These are phyloP conservation scores for Ulvella scutata DNA, from an alignment of 139 green algal species.

Conservation along the genomic window DNA sequence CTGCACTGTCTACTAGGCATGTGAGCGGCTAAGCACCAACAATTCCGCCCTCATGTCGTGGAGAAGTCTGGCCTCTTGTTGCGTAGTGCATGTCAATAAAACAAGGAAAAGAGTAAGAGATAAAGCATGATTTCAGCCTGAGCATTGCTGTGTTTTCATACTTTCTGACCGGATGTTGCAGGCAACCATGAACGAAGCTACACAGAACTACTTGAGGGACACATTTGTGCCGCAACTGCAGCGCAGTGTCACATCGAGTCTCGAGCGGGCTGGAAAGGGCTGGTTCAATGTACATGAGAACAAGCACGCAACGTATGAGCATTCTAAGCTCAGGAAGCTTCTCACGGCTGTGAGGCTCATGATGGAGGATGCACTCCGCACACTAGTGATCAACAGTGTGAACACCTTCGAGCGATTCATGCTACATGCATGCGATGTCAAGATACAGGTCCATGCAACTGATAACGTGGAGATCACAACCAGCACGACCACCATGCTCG, in stretches of 20 bases:
- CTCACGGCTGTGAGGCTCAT: constrained; percentile 27
- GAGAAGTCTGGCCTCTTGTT: too few relatives aligned
- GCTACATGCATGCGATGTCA: constrained; percentile 13
- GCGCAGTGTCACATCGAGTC: neutral
- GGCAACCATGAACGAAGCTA: neutral
- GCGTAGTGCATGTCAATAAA: too few relatives aligned
- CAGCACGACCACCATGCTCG: neutral
- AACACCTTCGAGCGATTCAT: constrained; percentile 34
- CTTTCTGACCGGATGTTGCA: too few relatives aligned
- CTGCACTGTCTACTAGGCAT: too few relatives aligned
- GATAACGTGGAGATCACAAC: constrained; percentile 6
- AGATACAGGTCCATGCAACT: neutral
- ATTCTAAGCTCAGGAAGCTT: constrained; percentile 44
- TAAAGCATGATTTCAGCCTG: too few relatives aligned
- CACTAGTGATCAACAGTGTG: constrained; percentile 39
- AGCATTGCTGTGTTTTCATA: too few relatives aligned
- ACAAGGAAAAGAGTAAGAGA: too few relatives aligned
- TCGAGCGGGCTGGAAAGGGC: constrained; percentile 43
- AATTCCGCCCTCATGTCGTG: too few relatives aligned
- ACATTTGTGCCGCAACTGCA: constrained; percentile 15
- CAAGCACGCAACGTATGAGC: constrained; percentile 42
- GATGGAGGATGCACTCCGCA: constrained; percentile 67
- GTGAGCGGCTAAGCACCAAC: too few relatives aligned
- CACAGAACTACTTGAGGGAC: constrained; percentile 49
- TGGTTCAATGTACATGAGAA: constrained; percentile 70